Percentiles rank a stretch among this genome's conserved stretches.
These are phyloP conservation scores for Umbelopsis sp. DNA, from an alignment of 192 early-diverging fungal species.

Conservation along the genomic window DNA sequence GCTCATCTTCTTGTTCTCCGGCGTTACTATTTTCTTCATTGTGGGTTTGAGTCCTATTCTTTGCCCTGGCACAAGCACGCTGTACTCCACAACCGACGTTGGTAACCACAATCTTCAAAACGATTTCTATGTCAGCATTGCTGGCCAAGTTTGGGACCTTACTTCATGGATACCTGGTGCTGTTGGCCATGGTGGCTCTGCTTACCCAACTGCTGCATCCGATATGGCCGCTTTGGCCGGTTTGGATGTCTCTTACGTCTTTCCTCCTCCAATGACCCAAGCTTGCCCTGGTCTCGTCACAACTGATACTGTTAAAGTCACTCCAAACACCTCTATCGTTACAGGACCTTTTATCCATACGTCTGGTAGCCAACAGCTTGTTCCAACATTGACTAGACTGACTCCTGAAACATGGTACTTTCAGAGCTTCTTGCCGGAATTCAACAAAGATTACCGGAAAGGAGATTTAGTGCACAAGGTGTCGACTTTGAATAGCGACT, in stretches of 20 bases:
- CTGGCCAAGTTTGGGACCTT: constrained; percentile 72
- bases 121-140: constrained; percentile 62
- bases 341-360: constrained; percentile 25
- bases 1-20: constrained; percentile 81
- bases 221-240: constrained; percentile 57
- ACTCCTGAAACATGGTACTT: constrained; percentile 37
- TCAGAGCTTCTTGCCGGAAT: constrained; percentile 44
- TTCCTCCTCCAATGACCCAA: constrained; percentile 55
- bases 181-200: constrained; percentile 55
- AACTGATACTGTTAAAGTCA: constrained; percentile 22
- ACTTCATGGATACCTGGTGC: constrained; percentile 54
- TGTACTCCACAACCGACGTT: constrained; percentile 63
- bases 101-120: constrained; percentile 53
- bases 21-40: constrained; percentile 85
- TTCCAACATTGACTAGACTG: constrained; percentile 30
- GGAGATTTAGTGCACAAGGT: constrained; percentile 74
- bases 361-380: constrained; percentile 25
- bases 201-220: constrained; percentile 38
- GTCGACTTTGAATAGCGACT: constrained; percentile 48
- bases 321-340: constrained; percentile 25
- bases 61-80: constrained; percentile 75
- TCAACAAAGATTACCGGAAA: constrained; percentile 51
- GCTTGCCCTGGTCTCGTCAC: constrained; percentile 61
- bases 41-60: constrained; percentile 81
- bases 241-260: constrained; percentile 62